Evolutionary conservation across 768 basidiomycete species (phyloP), one percentile per base, ranked within the genome.

Genomic region (Phallus indusiatus): DNA sequence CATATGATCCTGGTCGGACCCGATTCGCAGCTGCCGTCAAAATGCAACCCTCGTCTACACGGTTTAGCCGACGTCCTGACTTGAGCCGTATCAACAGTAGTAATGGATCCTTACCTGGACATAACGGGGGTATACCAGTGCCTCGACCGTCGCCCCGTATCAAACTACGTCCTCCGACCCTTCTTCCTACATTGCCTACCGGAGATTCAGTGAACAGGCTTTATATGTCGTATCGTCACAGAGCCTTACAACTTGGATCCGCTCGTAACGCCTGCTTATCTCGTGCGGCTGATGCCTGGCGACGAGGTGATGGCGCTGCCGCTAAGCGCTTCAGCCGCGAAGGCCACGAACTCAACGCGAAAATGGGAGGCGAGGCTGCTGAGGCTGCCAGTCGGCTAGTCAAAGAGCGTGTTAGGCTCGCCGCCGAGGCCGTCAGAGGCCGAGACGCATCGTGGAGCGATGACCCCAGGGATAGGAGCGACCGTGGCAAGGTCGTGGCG

Each of bases 251-350:
- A 66, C 83, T 97, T 21, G 96, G 95, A 53, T 89, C 92, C 1
- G 91, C 91, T 34, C 79, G 96, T 37, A 98, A 98, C 65, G 92
- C 92, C 16, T 96, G 91, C 70, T 78, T 99, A 24, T 91, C 91
- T 1, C 83, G 93, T 48, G 96, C 96, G 12, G 95, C 96, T 2
- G 94, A 96, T 66, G 93, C 94, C 2, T 99, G 93, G 90, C 80
- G 91, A 56, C 80, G 92, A 1, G 94, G 95, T 1, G 96, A 99
- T 64, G 95, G 95, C 2, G 93, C 94, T 0, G 88, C 90, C 0
- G 96, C 96, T 37, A 96, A 97, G 72, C 78, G 92, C 51, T 98
- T 95, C 74, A 90, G 88, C 62, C 77, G 90, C 47, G 94, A 98
- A 67, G 96, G 94, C 1, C 90, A 95, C 65, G 92, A 95, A 47